Percentiles rank a stretch among this genome's conserved stretches.
These are phyloP conservation scores for Debaryomyces sp. DNA, from an alignment of 1,139 yeast species.

Conservation along the genomic window DNA sequence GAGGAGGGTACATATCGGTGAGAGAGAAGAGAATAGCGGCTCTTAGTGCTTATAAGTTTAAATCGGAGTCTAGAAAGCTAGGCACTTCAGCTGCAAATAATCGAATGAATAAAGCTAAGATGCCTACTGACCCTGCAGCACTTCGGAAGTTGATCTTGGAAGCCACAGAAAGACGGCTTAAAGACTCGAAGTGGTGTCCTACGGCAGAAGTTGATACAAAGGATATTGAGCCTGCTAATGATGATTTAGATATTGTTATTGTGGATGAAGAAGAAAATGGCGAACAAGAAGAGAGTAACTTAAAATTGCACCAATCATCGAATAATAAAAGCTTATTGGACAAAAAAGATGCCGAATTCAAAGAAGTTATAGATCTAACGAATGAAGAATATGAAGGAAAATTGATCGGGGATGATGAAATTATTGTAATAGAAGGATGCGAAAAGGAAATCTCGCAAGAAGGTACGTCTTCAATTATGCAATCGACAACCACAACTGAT, in stretches of 20 bases:
- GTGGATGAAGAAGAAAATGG: constrained; percentile 12
- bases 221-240: constrained; percentile 19
- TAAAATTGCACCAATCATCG: background rate
- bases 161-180: constrained; percentile 69
- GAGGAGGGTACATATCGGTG: constrained; percentile 26
- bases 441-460: constrained; percentile 10
- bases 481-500: constrained; percentile 6
- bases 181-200: constrained; percentile 61
- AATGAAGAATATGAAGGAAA: constrained; percentile 20
- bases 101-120: constrained; percentile 12
- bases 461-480: background rate
- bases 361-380: constrained; percentile 29
- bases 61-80: constrained; percentile 39
- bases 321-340: constrained; percentile 8
- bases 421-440: constrained; percentile 31
- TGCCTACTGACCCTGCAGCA: constrained; percentile 20
- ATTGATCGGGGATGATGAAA: constrained; percentile 13
- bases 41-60: constrained; percentile 39
- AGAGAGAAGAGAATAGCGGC: constrained; percentile 43
- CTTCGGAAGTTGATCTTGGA: constrained; percentile 54
- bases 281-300: background rate
- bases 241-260: constrained; percentile 35
- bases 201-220: constrained; percentile 16
- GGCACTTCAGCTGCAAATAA: constrained; percentile 23
- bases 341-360: constrained; percentile 14